Evolutionary conservation across 768 basidiomycete species (phyloP), one percentile per base, ranked within the genome.

Genomic region (Galerina sulciceps): DNA sequence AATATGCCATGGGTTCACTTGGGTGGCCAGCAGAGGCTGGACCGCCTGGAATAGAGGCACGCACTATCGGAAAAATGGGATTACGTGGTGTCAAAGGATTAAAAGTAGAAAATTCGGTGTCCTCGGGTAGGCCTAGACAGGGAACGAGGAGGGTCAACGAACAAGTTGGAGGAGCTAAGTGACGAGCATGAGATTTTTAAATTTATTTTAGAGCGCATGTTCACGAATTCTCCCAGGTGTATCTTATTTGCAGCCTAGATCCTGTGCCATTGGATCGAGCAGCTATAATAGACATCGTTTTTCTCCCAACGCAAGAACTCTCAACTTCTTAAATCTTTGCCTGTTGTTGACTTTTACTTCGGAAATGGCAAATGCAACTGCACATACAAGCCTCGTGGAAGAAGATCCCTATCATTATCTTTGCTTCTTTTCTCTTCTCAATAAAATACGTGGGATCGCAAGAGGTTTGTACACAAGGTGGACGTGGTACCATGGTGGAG

Each of bases 41-140:
- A 4, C 58, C 55, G 37, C 83, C 84, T 15, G 69, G 73, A 34
- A 55, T 86, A 40, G 67, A 76, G 31, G 71, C 77, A 18, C 77
- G 67, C 66, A 76, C 79, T 9, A 77, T 82, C 26, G 81, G 81
- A 40, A 84, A 77, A 73, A 84, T 87, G 75, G 44, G 37, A 41
- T 35, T 58, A 31, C 51, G 38, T 43, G 57, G 44, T 41, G 23
- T 38, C n/a, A 37, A 31, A 22, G 52, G 57, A 26, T 44, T 51
- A 6, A 37, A 43, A 11, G 46, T 54, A 15, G 46, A 59, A 26
- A 49, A 23, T 37, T 44, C 53, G 53, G 40, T 20, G 23, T 17
- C n/a, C 31, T 34, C 47, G 38, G 38, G 37, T 23, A 13, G 47
- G 55, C 17, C 14, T 38, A 51, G 36, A 26, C 37, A 47, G 26